Evolutionary conservation across 176 grass and related monocot species (phyloP).

Genomic region (Phoenix roebelenii): DNA sequence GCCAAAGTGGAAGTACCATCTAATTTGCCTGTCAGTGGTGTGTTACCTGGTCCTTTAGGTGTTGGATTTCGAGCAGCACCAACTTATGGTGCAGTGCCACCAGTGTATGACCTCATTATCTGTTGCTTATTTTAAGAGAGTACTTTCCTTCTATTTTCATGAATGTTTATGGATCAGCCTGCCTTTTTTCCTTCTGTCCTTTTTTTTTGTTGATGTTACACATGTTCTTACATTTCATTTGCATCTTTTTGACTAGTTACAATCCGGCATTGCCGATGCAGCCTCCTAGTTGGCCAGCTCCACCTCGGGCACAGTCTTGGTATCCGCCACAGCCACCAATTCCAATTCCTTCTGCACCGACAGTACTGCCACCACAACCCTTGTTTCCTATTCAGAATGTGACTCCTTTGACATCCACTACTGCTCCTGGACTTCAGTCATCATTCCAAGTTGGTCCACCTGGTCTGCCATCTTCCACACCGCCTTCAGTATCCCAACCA

Average conservation of each 20-base stretch:
- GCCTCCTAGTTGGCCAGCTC: slow-evolving; percentile 47
- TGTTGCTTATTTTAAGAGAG: too few relatives aligned
- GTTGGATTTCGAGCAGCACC: slow-evolving; percentile 49
- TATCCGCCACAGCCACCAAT: slow-evolving; percentile 45
- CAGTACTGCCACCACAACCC: slow-evolving; percentile 41
- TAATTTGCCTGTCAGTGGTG: slow-evolving; percentile 27
- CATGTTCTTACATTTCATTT: slow-evolving; percentile 6
- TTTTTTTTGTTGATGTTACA: background rate
- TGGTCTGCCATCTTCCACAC: slow-evolving; percentile 49
- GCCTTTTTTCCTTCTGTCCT: background rate
- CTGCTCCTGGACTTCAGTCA: slow-evolving; percentile 50
- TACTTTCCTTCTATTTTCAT: too few relatives aligned
- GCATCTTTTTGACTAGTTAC: slow-evolving; percentile 41
- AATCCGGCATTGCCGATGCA: slow-evolving; percentile 59
- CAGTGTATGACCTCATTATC: slow-evolving; percentile 50
- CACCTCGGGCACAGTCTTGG: slow-evolving; percentile 46
- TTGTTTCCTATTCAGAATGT: slow-evolving; percentile 93
- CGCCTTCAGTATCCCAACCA: slow-evolving; percentile 52
- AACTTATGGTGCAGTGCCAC: slow-evolving; percentile 49
- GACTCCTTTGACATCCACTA: slow-evolving; percentile 44
- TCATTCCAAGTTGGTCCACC: slow-evolving; percentile 40
- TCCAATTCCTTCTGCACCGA: slow-evolving; percentile 33
- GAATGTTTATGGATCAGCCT: background rate
- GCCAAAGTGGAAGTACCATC: slow-evolving; percentile 68
- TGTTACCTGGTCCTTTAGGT: slow-evolving; percentile 46